Evolutionary conservation across 2,329 filamentous ascomycete genomes (phyloP).

Genomic region (Coniochaeta ligniaria): DNA sequence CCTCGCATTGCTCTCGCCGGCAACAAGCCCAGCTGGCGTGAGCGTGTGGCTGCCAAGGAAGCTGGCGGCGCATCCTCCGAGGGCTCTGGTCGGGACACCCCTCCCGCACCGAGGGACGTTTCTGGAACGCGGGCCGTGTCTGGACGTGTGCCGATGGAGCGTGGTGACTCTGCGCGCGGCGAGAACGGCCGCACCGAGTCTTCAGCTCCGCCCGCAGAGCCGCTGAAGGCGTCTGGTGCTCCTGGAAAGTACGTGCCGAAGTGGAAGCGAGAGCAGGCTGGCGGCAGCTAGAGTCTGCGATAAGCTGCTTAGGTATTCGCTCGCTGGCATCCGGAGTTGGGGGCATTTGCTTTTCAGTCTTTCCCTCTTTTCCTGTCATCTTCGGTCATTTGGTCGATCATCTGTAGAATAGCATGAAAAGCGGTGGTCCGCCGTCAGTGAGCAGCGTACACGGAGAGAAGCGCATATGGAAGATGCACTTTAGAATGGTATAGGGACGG

Average conservation of each 20-base stretch:
- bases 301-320: not conserved
- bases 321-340: slow-evolving; percentile 4
- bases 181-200: slow-evolving; percentile 30
- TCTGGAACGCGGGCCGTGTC: slow-evolving; percentile 24
- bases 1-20: slow-evolving; percentile 49
- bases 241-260: slow-evolving; percentile 54
- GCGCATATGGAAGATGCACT: not conserved
- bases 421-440: not conserved
- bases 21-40: slow-evolving; percentile 51
- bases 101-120: slow-evolving; percentile 19
- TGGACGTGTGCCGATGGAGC: slow-evolving; percentile 32
- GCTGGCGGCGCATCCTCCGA: slow-evolving; percentile 8
- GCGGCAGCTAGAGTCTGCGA: slow-evolving; percentile 9
- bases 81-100: slow-evolving; percentile 11
- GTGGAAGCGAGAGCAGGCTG: slow-evolving; percentile 16
- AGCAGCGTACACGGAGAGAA: not conserved
- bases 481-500: not conserved
- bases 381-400: slow-evolving; percentile 8
- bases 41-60: slow-evolving; percentile 45
- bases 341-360: not conserved
- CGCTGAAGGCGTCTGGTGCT: slow-evolving; percentile 43
- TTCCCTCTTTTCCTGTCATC: slow-evolving; percentile 1
- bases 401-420: slow-evolving; percentile 14
- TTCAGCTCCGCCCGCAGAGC: slow-evolving; percentile 35
- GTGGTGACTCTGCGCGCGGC: slow-evolving; percentile 33